A percentile compares a stretch with the other conserved stretches of the same genome.
These are phyloP conservation scores for Irpex sp. DNA, from an alignment of 1,284 basidiomycete genomes.

Conservation along the genomic window DNA sequence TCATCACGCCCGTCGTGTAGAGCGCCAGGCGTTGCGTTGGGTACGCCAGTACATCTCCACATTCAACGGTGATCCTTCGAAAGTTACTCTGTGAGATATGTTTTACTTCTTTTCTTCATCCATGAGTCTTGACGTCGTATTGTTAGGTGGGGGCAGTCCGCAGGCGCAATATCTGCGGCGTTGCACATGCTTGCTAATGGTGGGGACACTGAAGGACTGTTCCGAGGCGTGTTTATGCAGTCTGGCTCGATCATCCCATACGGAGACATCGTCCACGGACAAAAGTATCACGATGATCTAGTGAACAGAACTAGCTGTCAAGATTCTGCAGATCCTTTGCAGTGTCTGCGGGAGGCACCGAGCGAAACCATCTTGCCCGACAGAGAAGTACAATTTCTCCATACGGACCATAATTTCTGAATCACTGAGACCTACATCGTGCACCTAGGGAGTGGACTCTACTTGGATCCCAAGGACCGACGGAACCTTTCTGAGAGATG, in stretches of 20 bases:
- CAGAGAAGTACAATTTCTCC: not conserved
- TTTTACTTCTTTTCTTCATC: not conserved
- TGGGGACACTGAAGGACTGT: slow-evolving; percentile 26
- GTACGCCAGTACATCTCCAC: slow-evolving; percentile 35
- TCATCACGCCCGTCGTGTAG: slow-evolving; percentile 1
- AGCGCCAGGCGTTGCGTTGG: slow-evolving; percentile 35
- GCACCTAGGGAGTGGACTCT: slow-evolving; percentile 11
- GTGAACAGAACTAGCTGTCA: slow-evolving; percentile 27
- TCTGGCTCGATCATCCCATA: slow-evolving; percentile 28
- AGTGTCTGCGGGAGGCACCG: slow-evolving; percentile 35
- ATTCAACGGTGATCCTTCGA: slow-evolving; percentile 38
- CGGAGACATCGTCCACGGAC: slow-evolving; percentile 25
- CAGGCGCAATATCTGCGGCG: slow-evolving; percentile 31
- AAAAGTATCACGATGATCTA: slow-evolving; percentile 28
- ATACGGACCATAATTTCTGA: too few relatives aligned
- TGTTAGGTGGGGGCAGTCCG: slow-evolving; percentile 35
- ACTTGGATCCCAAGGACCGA: slow-evolving; percentile 35
- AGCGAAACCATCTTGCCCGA: slow-evolving; percentile 18
- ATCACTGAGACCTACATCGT: too few relatives aligned
- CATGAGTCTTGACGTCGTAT: not conserved
- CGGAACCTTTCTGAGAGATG: slow-evolving; percentile 29
- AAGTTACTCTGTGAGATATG: slow-evolving; percentile 24
- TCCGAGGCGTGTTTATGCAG: slow-evolving; percentile 30
- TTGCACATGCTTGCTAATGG: slow-evolving; percentile 26
- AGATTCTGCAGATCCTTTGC: slow-evolving; percentile 29